Conservation (phyloP, 495 filamentous ascomycete genomes). For the Talaromyces wortmannii region DNA sequence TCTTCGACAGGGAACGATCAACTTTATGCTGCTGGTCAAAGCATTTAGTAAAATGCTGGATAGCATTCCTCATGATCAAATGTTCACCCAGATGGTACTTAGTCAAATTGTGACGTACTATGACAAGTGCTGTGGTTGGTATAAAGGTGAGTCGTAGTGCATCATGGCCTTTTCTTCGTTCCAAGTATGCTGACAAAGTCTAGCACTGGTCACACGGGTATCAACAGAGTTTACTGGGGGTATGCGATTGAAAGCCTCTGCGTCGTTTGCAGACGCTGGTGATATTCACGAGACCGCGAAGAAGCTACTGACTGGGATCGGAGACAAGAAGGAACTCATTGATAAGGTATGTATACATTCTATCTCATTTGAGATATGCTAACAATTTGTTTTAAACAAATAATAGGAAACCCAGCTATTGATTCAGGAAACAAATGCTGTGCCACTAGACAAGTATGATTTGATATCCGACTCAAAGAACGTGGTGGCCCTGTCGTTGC, state of each 20-base stretch:
- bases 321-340: slow-evolving; percentile 25
- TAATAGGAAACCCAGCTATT: slow-evolving; percentile 59
- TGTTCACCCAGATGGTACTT: slow-evolving; percentile 86
- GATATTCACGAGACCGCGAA: slow-evolving; percentile 60
- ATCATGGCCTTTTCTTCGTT: background rate
- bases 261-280: slow-evolving; percentile 59
- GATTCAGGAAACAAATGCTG: slow-evolving; percentile 54
- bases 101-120: slow-evolving; percentile 85
- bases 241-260: slow-evolving; percentile 61
- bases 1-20: slow-evolving; percentile 59
- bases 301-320: slow-evolving; percentile 48
- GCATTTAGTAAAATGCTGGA: slow-evolving; percentile 93
- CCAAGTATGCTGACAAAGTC: background rate
- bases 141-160: slow-evolving; percentile 47
- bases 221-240: slow-evolving; percentile 29
- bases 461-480: slow-evolving; percentile 86
- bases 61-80: slow-evolving; percentile 91
- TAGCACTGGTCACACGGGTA: slow-evolving; percentile 37
- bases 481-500: slow-evolving; percentile 72
- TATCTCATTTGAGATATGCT: background rate
- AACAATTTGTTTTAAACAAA: slow-evolving; percentile 1
- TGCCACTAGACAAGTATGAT: slow-evolving; percentile 62
- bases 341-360: slow-evolving; percentile 24
- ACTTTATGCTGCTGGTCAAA: slow-evolving; percentile 78
- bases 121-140: slow-evolving; percentile 86